Percentiles rank a stretch among this genome's conserved stretches.
Conservation (phyloP, 2,329 filamentous ascomycete genomes). For the Coniochaeta ligniaria region DNA sequence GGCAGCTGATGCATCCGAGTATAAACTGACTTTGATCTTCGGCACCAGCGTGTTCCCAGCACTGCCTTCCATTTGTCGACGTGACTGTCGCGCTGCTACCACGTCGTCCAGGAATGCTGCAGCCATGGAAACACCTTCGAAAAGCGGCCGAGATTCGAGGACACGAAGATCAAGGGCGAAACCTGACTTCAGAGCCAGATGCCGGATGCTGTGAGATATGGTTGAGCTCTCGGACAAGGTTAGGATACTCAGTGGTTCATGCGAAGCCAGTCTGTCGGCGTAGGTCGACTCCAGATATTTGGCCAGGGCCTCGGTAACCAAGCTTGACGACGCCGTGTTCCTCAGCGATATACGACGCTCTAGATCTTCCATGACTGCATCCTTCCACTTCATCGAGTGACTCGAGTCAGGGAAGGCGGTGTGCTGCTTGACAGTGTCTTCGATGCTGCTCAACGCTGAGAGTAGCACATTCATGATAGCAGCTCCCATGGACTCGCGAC, state of each 20-base stretch:
- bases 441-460: conserved; percentile 33
- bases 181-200: conserved; percentile 25
- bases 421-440: conserved; percentile 19
- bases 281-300: conserved; percentile 27
- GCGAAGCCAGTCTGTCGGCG: conserved; percentile 10
- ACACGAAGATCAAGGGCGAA: conserved; percentile 47
- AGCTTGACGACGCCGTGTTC: conserved; percentile 11
- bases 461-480: conserved; percentile 46
- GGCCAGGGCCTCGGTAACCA: conserved; percentile 22
- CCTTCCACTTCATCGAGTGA: conserved; percentile 5
- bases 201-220: conserved; percentile 40
- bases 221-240: conserved; percentile 60
- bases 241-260: conserved; percentile 37
- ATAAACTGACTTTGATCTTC: conserved; percentile 37
- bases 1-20: conserved; percentile 53
- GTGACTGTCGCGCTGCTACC: conserved; percentile 14
- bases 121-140: conserved; percentile 54
- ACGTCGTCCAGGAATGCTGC: conserved; percentile 25
- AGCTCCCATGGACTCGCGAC: conserved; percentile 59
- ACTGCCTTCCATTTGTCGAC: conserved; percentile 7
- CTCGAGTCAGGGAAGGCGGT: neutral
- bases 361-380: conserved; percentile 8
- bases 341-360: conserved; percentile 12
- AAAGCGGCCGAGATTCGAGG: conserved; percentile 60
- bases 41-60: conserved; percentile 1